Percentiles rank a stretch among this genome's conserved stretches.
Evolutionary conservation across 495 filamentous ascomycete species (phyloP).

Genomic region (Daldinia decipiens): DNA sequence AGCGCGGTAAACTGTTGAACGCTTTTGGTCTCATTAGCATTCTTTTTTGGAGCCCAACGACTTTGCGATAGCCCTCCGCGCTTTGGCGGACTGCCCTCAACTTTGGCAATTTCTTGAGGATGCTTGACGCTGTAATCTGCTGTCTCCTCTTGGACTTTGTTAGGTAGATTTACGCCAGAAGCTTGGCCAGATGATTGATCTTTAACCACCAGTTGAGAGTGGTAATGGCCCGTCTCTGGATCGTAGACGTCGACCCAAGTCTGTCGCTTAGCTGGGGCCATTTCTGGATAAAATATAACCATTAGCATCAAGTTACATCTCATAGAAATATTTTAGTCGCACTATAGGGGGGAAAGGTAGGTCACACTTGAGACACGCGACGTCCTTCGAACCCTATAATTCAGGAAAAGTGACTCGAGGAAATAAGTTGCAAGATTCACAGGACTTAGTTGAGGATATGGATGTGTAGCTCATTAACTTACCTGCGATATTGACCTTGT

Average conservation of each 20-base stretch:
- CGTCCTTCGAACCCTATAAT: neutral
- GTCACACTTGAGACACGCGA: too few relatives aligned
- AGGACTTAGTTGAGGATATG: neutral
- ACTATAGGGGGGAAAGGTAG: neutral
- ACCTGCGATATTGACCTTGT: neutral
- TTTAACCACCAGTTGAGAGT: neutral
- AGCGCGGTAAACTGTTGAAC: neutral
- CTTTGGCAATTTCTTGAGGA: too few relatives aligned
- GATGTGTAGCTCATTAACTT: neutral
- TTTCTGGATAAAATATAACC: neutral
- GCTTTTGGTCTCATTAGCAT: neutral
- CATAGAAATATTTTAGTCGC: neutral
- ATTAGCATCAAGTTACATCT: neutral
- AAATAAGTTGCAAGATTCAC: neutral
- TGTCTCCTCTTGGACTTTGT: neutral
- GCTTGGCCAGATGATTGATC: neutral
- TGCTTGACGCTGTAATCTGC: neutral
- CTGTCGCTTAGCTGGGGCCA: conserved; percentile 8
- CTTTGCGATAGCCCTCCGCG: neutral
- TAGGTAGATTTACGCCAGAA: neutral
- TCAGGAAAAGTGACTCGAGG: neutral
- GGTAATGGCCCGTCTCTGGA: conserved; percentile 6
- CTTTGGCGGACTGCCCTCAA: too few relatives aligned
- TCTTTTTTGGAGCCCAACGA: neutral
- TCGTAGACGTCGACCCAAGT: conserved; percentile 15